Conservation (phyloP, 148 eudicot species). For the Fallopia convolvulus region DNA sequence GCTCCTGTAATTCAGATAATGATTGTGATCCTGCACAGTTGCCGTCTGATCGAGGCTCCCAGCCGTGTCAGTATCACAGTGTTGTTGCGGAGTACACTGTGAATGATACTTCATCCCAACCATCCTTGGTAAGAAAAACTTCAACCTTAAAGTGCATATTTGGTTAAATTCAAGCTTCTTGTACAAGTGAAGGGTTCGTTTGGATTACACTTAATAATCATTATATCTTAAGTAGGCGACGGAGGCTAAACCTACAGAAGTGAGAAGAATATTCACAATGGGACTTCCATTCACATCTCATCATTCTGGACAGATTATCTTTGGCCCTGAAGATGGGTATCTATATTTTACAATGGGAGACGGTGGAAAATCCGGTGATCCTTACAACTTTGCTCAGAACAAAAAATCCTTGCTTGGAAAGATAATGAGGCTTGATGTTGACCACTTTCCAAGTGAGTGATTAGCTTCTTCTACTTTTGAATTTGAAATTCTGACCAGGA, state of each 20-base stretch:
- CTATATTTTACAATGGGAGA: constrained; percentile 92
- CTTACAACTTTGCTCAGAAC: constrained; percentile 81
- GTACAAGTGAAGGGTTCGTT: too few species aligned
- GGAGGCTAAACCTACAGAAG: constrained; percentile 61
- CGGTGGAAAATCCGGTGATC: constrained; percentile 75
- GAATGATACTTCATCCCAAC: constrained; percentile 43
- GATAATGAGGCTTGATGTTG: constrained; percentile 72
- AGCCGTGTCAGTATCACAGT: constrained; percentile 71
- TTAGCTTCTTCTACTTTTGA: not conserved
- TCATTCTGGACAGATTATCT: constrained; percentile 82
- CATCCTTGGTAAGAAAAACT: constrained; percentile 37
- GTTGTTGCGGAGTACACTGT: constrained; percentile 66
- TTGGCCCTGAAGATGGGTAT: constrained; percentile 77
- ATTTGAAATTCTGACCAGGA: not conserved
- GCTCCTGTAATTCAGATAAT: constrained; percentile 79
- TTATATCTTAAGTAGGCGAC: constrained; percentile 30
- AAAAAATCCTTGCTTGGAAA: constrained; percentile 86
- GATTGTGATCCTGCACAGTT: constrained; percentile 74
- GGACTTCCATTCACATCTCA: constrained; percentile 79
- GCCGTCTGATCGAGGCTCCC: constrained; percentile 46
- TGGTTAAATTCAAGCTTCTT: too few species aligned
- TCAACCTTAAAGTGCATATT: not conserved
- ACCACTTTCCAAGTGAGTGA: constrained; percentile 58
- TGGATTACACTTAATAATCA: too few species aligned
- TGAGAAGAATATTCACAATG: constrained; percentile 81